These are phyloP conservation scores for Parasitella parasitica DNA, from an alignment of 371 early-diverging fungal species.

Conservation along the genomic window DNA sequence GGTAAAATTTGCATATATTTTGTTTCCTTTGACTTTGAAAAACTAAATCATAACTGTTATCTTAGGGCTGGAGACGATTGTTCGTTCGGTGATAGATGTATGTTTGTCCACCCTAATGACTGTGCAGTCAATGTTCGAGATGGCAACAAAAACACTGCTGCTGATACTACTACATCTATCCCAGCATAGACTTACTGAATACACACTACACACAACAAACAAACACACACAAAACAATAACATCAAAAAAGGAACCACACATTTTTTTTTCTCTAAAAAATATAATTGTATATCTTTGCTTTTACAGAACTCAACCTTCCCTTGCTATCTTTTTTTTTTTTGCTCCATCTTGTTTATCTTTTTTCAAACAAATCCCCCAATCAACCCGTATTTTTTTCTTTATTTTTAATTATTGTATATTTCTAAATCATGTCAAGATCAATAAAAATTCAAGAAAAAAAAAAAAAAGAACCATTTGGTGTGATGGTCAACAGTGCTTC, in stretches of 20 bases:
- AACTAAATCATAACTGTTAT: neutral
- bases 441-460: neutral
- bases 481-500: too few species aligned
- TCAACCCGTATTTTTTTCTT: neutral
- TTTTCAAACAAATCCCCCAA: neutral
- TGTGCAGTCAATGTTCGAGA: neutral
- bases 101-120: constrained; percentile 54
- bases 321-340: neutral
- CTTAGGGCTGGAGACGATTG: constrained; percentile 48
- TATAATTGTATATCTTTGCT: neutral
- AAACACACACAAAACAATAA: neutral
- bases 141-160: neutral
- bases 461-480: neutral
- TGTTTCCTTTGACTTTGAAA: neutral
- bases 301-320: neutral
- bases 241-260: too few species aligned
- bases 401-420: neutral
- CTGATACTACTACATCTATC: neutral
- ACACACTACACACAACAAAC: neutral
- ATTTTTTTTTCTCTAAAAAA: neutral
- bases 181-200: neutral
- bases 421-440: neutral
- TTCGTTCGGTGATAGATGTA: constrained; percentile 48
- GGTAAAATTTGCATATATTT: constrained; percentile 31
- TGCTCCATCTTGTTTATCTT: neutral